phyloP scores from a whole-genome alignment of 2,329 filamentous ascomycete species.

The Colletotrichum sp. region DNA sequence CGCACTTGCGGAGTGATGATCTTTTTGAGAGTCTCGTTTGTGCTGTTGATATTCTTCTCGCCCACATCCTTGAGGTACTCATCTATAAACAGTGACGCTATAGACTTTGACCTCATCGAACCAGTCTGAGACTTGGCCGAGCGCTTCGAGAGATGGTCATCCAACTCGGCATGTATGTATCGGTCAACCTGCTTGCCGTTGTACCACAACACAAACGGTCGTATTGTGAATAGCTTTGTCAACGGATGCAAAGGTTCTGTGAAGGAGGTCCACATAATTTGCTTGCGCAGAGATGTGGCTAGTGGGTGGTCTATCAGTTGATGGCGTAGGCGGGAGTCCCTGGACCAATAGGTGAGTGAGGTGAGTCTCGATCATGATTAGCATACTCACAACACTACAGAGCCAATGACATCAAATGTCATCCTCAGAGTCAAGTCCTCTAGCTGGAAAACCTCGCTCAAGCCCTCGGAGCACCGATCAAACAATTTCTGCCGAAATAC shows the following conservation, averaged over 20 bases:
- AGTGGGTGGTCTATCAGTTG: constrained; percentile 24
- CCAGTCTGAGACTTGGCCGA: neutral
- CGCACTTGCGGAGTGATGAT: constrained; percentile 30
- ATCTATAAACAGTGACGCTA: neutral
- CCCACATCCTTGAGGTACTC: neutral
- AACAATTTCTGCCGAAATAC: constrained; percentile 29
- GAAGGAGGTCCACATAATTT: neutral
- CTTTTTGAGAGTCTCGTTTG: neutral
- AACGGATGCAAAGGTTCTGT: neutral
- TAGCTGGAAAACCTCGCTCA: constrained; percentile 26
- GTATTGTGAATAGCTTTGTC: neutral
- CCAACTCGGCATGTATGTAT: neutral
- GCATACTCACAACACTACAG: constrained; percentile 31
- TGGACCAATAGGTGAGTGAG: constrained; percentile 23
- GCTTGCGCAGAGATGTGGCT: neutral
- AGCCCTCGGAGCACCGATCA: neutral
- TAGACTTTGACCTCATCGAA: neutral
- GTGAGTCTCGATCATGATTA: too few relatives aligned
- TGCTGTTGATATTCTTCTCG: neutral
- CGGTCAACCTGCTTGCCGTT: neutral
- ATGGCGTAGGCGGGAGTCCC: constrained; percentile 32
- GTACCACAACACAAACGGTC: neutral
- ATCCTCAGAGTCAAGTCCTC: constrained; percentile 40
- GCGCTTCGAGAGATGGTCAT: neutral
- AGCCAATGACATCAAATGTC: constrained; percentile 44